These are phyloP conservation scores for Penicillium crystallinum DNA, from an alignment of 495 filamentous ascomycete species.

Conservation along the genomic window DNA sequence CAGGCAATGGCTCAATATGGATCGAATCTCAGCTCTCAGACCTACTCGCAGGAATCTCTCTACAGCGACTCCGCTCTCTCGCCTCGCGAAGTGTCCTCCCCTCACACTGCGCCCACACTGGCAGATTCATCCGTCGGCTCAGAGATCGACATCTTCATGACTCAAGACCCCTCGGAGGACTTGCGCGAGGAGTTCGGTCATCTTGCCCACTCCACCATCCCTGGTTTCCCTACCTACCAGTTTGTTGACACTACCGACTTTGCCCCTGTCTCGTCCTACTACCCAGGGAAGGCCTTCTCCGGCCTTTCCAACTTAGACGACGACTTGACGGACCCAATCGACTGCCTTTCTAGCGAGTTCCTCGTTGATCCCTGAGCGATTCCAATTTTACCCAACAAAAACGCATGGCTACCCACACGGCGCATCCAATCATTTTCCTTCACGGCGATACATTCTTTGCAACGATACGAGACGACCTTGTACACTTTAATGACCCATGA, in stretches of 20 bases:
- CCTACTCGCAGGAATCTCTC: constrained; percentile 27
- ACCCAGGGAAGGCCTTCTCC: constrained; percentile 33
- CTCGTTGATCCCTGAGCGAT: constrained; percentile 20
- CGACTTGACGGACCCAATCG: constrained; percentile 29
- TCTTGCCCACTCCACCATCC: constrained; percentile 25
- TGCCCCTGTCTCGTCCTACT: constrained; percentile 30
- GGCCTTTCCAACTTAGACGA: constrained; percentile 28
- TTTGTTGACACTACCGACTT: constrained; percentile 30
- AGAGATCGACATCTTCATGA: constrained; percentile 46
- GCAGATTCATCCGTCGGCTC: constrained; percentile 36
- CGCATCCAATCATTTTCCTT: constrained; percentile 9
- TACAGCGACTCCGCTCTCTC: constrained; percentile 30
- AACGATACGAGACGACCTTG: constrained; percentile 23
- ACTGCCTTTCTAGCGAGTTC: constrained; percentile 26
- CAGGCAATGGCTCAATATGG: constrained; percentile 23
- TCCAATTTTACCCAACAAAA: not conserved
- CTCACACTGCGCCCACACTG: constrained; percentile 37
- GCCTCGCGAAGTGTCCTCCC: constrained; percentile 34
- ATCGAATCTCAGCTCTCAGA: constrained; percentile 18
- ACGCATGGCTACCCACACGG: constrained; percentile 14
- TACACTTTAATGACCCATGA: constrained; percentile 25
- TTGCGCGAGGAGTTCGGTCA: constrained; percentile 32
- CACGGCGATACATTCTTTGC: constrained; percentile 16
- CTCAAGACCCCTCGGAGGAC: constrained; percentile 31
- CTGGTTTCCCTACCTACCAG: constrained; percentile 29